Conservation (phyloP, 202 grass and related monocot species). For the Miscanthus sacchariflorus region DNA sequence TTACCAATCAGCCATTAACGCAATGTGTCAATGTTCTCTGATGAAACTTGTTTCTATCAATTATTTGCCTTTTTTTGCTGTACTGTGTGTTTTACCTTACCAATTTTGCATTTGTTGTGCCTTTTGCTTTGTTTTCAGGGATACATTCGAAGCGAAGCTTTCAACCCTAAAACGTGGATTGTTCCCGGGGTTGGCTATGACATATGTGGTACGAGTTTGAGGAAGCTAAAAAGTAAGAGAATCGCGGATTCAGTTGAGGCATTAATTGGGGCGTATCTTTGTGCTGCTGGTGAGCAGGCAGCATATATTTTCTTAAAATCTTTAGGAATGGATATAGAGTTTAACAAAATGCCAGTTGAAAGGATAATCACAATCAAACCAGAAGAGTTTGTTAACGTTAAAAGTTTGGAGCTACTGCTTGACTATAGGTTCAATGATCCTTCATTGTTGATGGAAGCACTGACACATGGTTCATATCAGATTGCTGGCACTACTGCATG, state of each 20-base stretch:
- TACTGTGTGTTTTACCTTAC: background rate
- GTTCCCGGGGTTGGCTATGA: constrained; percentile 60
- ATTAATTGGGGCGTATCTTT: constrained; percentile 71
- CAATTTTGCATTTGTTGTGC: background rate
- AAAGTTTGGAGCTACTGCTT: constrained; percentile 53
- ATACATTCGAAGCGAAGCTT: constrained; percentile 59
- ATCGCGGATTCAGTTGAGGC: constrained; percentile 86
- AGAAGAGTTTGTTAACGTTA: constrained; percentile 56
- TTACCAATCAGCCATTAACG: background rate
- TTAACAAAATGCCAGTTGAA: constrained; percentile 50
- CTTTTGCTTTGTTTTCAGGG: constrained; percentile 58
- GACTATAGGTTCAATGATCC: constrained; percentile 62
- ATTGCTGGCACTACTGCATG: constrained; percentile 56
- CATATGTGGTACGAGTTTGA: background rate
- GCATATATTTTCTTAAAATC: constrained; percentile 66
- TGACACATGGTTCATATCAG: constrained; percentile 82
- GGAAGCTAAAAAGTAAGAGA: constrained; percentile 57
- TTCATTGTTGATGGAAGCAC: constrained; percentile 71
- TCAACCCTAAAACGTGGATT: constrained; percentile 63
- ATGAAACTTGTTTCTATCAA: background rate
- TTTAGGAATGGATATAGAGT: constrained; percentile 69
- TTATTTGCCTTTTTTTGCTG: constrained; percentile 13
- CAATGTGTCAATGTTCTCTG: constrained; percentile 15
- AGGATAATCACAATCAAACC: constrained; percentile 28
- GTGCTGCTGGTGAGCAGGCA: constrained; percentile 58